A percentile compares a stretch with the other conserved stretches of the same genome.
Evolutionary conservation across 805 yeast genomes (phyloP).

Genomic region (Suhomyces kilbournensis): DNA sequence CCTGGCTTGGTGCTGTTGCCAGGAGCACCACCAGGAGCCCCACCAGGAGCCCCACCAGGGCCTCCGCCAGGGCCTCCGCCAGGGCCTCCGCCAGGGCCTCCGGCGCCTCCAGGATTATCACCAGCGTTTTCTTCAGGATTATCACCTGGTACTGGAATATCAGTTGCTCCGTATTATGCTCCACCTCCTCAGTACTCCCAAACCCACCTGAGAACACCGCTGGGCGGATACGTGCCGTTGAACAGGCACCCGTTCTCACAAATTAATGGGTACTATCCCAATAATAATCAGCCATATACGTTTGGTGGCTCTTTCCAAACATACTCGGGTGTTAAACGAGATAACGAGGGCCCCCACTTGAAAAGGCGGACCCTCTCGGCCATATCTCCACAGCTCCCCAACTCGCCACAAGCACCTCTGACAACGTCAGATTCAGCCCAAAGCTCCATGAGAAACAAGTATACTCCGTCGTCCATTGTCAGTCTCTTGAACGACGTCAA

Average conservation of each 20-base stretch:
- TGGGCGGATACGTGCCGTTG: neutral
- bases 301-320: too few relatives aligned
- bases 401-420: neutral
- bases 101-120: too few relatives aligned
- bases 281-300: neutral
- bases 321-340: neutral
- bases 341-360: neutral
- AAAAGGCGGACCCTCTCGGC: neutral
- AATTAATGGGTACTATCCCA: neutral
- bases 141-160: too few relatives aligned
- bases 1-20: neutral
- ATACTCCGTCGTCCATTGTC: conserved; percentile 8
- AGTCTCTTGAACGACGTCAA: conserved; percentile 8
- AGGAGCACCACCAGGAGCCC: too few relatives aligned
- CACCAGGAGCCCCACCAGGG: too few relatives aligned
- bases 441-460: neutral
- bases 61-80: too few relatives aligned
- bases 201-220: neutral
- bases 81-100: too few relatives aligned
- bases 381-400: neutral
- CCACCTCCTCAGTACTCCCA: neutral
- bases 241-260: neutral
- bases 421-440: neutral
- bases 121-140: too few relatives aligned
- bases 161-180: neutral